Base-by-base conservation (phyloP, 306 rosid species). In the Cucurbita pepo region DNA sequence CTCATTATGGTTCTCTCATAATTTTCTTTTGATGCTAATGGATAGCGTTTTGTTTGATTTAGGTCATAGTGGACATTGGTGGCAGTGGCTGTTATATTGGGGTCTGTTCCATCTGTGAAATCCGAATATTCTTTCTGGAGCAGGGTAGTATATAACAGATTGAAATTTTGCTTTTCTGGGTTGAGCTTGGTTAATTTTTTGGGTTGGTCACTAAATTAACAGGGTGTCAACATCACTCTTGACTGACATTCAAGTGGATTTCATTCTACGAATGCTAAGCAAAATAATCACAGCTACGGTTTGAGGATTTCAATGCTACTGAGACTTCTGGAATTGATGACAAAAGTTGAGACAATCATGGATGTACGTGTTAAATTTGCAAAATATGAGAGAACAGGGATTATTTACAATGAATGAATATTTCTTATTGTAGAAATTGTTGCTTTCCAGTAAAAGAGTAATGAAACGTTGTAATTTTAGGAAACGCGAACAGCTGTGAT, bases 41-140 rank as follows among this genome's bases (percentile, higher is more conserved):
- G 63, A 80, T 78, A 36, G 19, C 47, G 36, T 48, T 77, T 62
- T 73, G 47, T 71, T 30, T 77, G 83, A 75, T 81, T 75, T 95
- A 89, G 97, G 91, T 62, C 50, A 51, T 38, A 45, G 78, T 47
- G 64, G 73, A 56, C 72, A 34, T 72, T 13, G 44, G 47, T 61
- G 81, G 78, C 56, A 77, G 79, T 73, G 78, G 57, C 45, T 71
- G 73, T 77, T 86, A 75, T 69, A 61, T 77, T 64, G 30, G 36
- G 52, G 25, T 54, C 38, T 66, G 72, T 66, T 45, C 38, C 7
- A 18, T 64, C 4, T 11, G 56, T 22, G 70, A 45, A 13, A 21
- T 19, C 40, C 22, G 56, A 48, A 67, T 47, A 30, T 69, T 50
- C 56, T 4, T 50, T 69, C 10, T 8, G 10, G 58, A 78, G 54